Conservation (phyloP, 345 rosid genomes). For the Melastoma malabathricum region DNA sequence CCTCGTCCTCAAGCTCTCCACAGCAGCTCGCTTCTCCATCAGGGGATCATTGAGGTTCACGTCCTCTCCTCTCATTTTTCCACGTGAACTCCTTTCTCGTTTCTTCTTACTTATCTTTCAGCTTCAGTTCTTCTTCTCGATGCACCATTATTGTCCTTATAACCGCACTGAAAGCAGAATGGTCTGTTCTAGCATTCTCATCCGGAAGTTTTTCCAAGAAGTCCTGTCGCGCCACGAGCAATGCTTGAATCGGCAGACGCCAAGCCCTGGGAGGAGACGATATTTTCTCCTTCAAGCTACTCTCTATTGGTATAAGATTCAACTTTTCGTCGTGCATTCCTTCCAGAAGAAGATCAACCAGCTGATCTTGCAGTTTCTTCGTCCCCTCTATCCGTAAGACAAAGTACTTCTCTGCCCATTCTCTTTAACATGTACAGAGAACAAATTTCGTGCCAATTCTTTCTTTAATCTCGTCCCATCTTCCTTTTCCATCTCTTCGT, state of each 20-base stretch:
- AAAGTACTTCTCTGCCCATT: too few species aligned
- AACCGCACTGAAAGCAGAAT: constrained; percentile 61
- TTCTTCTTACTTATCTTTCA: constrained; percentile 73
- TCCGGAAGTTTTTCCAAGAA: constrained; percentile 66
- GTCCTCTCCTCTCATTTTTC: constrained; percentile 49
- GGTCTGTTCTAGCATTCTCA: constrained; percentile 76
- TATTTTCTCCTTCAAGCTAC: constrained; percentile 48
- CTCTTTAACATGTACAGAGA: too few species aligned
- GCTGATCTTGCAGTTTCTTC: too few species aligned
- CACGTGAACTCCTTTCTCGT: constrained; percentile 51
- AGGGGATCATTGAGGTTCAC: constrained; percentile 44
- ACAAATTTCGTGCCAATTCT: too few species aligned
- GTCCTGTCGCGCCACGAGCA: constrained; percentile 61
- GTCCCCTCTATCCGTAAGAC: too few species aligned
- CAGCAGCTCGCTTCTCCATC: constrained; percentile 49
- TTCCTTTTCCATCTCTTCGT: too few species aligned
- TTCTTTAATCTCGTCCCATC: too few species aligned
- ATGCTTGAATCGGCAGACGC: constrained; percentile 69
- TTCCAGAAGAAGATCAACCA: too few species aligned
- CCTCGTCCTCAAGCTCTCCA: constrained; percentile 63
- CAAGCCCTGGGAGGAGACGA: constrained; percentile 67
- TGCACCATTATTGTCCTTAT: constrained; percentile 46
- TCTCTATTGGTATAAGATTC: constrained; percentile 67
- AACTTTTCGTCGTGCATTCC: too few species aligned
- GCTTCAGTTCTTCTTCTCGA: constrained; percentile 85